These are phyloP conservation scores for Tulasnella calospora DNA, from an alignment of 768 basidiomycete species.

Conservation along the genomic window DNA sequence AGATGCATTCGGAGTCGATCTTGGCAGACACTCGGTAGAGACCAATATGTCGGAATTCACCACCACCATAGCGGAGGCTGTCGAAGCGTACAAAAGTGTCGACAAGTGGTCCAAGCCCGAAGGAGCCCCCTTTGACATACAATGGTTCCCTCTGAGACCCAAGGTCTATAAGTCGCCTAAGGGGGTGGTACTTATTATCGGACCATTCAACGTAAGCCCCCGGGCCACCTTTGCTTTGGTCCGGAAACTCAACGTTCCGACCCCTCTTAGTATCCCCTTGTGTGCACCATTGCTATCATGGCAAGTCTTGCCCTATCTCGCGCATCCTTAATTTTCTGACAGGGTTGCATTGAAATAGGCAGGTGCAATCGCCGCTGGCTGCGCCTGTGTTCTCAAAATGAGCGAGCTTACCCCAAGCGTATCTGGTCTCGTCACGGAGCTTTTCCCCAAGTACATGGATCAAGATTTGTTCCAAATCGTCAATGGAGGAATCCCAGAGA, in stretches of 20 bases:
- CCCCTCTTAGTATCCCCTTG: slow-evolving; percentile 57
- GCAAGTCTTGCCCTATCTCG: slow-evolving; percentile 38
- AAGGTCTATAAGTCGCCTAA: slow-evolving; percentile 70
- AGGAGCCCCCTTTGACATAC: slow-evolving; percentile 51
- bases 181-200: slow-evolving; percentile 32
- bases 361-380: slow-evolving; percentile 77
- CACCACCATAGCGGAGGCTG: slow-evolving; percentile 48
- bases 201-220: slow-evolving; percentile 33
- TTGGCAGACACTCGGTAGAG: slow-evolving; percentile 61
- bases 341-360: slow-evolving; percentile 23
- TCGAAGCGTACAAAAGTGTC: slow-evolving; percentile 55
- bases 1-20: slow-evolving; percentile 54
- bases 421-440: slow-evolving; percentile 56
- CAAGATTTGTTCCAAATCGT: slow-evolving; percentile 58
- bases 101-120: slow-evolving; percentile 71
- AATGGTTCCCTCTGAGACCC: slow-evolving; percentile 57
- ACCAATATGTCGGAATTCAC: slow-evolving; percentile 58
- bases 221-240: background rate
- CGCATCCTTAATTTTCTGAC: background rate
- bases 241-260: background rate
- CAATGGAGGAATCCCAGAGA: slow-evolving; percentile 62
- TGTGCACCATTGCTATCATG: slow-evolving; percentile 53
- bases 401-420: slow-evolving; percentile 61
- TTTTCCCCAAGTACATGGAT: slow-evolving; percentile 74
- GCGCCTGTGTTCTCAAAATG: slow-evolving; percentile 66